Conservation (phyloP, 192 early-diverging fungal genomes). For the Polychytrium aggregatum region DNA sequence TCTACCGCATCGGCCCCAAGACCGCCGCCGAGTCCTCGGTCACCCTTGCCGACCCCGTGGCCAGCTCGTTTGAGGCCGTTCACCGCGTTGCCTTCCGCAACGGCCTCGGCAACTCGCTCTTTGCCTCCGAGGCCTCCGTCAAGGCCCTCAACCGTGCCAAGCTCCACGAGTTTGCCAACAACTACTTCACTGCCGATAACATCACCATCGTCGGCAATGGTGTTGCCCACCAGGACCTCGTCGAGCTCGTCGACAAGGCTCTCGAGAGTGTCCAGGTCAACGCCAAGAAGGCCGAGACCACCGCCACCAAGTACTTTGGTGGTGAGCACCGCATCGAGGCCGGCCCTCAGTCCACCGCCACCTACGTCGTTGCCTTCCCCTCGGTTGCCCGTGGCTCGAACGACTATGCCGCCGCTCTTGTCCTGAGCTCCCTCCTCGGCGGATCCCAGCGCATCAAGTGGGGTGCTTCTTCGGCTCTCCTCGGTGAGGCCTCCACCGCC, state of each 20-base stretch:
- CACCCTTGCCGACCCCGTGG: slow-evolving; percentile 51
- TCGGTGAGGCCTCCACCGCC: slow-evolving; percentile 54
- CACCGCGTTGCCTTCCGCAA: slow-evolving; percentile 86
- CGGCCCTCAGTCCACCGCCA: slow-evolving; percentile 26
- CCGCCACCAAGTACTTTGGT: slow-evolving; percentile 63
- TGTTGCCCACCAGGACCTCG: slow-evolving; percentile 61
- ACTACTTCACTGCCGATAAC: slow-evolving; percentile 58
- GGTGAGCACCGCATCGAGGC: slow-evolving; percentile 73
- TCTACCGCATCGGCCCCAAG: slow-evolving; percentile 51
- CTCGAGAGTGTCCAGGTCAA: slow-evolving; percentile 24
- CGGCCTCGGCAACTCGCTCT: slow-evolving; percentile 93
- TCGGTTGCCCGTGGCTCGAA: slow-evolving; percentile 45
- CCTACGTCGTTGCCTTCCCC: slow-evolving; percentile 77
- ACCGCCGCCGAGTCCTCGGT: slow-evolving; percentile 56
- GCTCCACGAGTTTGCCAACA: slow-evolving; percentile 61
- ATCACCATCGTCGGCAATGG: slow-evolving; percentile 80
- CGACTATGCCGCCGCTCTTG: slow-evolving; percentile 52
- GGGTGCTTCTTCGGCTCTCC: slow-evolving; percentile 31
- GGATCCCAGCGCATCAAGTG: slow-evolving; percentile 31
- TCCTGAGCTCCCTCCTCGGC: slow-evolving; percentile 35
- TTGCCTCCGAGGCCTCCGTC: slow-evolving; percentile 53
- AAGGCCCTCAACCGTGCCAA: slow-evolving; percentile 49
- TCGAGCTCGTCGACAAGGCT: slow-evolving; percentile 49
- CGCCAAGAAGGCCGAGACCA: slow-evolving; percentile 15
- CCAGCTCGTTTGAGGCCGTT: slow-evolving; percentile 61